These are phyloP conservation scores for Globisporangium okanoganense DNA, from an alignment of 352 stramenopile species.

Conservation along the genomic window DNA sequence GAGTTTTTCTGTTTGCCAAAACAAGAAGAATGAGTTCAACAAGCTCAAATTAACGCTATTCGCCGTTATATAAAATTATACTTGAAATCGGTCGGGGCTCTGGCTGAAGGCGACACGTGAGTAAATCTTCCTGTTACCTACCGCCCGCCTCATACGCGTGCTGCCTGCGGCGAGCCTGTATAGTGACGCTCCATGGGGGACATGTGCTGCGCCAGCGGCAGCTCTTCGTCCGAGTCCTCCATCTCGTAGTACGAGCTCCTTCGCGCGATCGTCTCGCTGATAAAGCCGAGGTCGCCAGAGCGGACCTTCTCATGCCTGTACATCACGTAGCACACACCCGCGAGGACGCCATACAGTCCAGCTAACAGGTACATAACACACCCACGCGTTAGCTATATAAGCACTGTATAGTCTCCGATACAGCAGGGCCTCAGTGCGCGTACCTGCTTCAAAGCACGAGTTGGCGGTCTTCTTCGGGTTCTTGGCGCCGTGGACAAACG, in stretches of 20 bases:
- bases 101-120: neutral
- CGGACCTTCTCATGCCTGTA: slow-evolving; percentile 54
- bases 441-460: slow-evolving; percentile 75
- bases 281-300: slow-evolving; percentile 31
- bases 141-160: slow-evolving; percentile 10
- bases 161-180: slow-evolving; percentile 11
- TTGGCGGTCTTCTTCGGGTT: slow-evolving; percentile 67
- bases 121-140: neutral
- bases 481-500: slow-evolving; percentile 71
- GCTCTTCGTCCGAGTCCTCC: slow-evolving; percentile 67
- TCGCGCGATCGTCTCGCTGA: slow-evolving; percentile 46
- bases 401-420: neutral
- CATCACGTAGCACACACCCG: slow-evolving; percentile 46
- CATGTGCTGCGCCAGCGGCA: slow-evolving; percentile 65
- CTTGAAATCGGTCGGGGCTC: neutral
- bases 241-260: slow-evolving; percentile 50
- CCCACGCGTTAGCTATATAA: neutral
- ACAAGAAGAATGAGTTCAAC: too few species aligned
- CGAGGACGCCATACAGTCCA: slow-evolving; percentile 47
- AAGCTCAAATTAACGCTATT: neutral
- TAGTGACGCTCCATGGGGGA: slow-evolving; percentile 40
- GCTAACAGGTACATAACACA: slow-evolving; percentile 18
- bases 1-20: too few species aligned
- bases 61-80: neutral
- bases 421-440: slow-evolving; percentile 5